Evolutionary conservation across 768 basidiomycete genomes (phyloP), one percentile per base, ranked within the genome.

Genomic region (Mycena capillaripes): DNA sequence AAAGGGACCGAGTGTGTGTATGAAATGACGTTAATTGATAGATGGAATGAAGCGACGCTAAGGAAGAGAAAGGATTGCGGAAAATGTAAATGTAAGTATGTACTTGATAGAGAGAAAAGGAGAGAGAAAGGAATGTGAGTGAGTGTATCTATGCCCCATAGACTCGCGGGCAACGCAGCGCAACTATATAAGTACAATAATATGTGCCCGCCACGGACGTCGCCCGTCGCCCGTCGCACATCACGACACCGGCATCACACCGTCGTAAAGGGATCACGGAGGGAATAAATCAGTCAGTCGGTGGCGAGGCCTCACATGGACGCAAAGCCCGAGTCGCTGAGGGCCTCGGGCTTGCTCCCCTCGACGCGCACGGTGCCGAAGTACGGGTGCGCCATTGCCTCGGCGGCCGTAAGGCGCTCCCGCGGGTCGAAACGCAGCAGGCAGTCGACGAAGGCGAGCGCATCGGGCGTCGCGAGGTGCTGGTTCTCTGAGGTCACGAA

Each of bases 401-500:
- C 97, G 71, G 91, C 90, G 63, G 97, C 97, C 7, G 97, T 99
- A 68, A 97, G 86, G 58, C 97, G 92, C 80, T 97, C 97, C 85
- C 97, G 97, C 78, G 98, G 97, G 80, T 99, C 97, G 82, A 98
- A 99, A 58, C 96, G 92, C 79, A 98, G 88, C 38, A 99, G 88
- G 83, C 97, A 96, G 84, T 99, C 97, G 70, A 99, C 83, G 78
- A 98, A 92, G 84, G 97, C 97, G 77, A 98, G 93, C 30, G 96
- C 97, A 79, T 98, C 97, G 79, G 95, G 97, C 21, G 95, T 94
- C 77, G 98, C 96, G 82, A 95, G 97, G 70, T 95, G 91, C 81
- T 97, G 95, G 80, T 97, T 98, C 79, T 97, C 96, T 12, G 94
- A 93, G 14, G 96, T 98, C 77, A 98, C 93, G 83, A 98, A 98